phyloP scores from a whole-genome alignment of 2,329 filamentous ascomycete genomes.

The Aureobasidium subglaciale region DNA sequence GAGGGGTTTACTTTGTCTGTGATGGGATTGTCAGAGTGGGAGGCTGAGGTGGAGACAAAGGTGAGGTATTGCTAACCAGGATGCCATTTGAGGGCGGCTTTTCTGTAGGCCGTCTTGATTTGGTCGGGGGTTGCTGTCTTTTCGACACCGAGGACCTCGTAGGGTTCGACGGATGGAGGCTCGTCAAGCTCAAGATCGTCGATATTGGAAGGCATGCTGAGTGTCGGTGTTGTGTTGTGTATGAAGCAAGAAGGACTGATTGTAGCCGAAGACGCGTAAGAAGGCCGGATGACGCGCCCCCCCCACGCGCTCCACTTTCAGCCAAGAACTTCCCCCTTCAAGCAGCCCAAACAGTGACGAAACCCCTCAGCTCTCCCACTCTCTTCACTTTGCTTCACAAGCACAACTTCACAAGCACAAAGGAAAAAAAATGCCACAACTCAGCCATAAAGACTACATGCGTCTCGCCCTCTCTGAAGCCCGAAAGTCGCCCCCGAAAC shows the following conservation, averaged over 20 bases:
- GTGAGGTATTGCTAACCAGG: conserved; percentile 25
- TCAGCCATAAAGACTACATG: conserved; percentile 46
- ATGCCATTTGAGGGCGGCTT: conserved; percentile 79
- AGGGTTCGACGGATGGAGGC: conserved; percentile 66
- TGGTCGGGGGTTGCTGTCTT: conserved; percentile 66
- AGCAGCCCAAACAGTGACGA: too few relatives aligned
- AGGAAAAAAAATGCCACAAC: conserved; percentile 5
- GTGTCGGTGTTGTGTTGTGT: not conserved
- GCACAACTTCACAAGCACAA: not conserved
- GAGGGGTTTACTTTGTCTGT: conserved; percentile 65
- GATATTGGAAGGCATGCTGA: conserved; percentile 21
- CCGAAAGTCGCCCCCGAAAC: conserved; percentile 70
- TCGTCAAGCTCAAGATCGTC: conserved; percentile 50
- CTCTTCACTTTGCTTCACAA: conserved; percentile 18
- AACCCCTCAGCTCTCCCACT: not conserved
- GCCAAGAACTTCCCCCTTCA: too few relatives aligned
- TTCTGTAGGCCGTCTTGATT: conserved; percentile 89
- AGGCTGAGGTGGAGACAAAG: not conserved
- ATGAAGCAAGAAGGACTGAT: not conserved
- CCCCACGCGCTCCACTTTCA: too few relatives aligned
- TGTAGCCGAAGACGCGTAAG: not conserved
- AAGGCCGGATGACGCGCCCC: not conserved
- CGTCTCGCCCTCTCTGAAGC: conserved; percentile 68
- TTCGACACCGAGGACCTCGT: conserved; percentile 67
- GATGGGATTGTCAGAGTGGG: not conserved